Evolutionary conservation across 768 basidiomycete species (phyloP).

Genomic region (Suillus lakei): DNA sequence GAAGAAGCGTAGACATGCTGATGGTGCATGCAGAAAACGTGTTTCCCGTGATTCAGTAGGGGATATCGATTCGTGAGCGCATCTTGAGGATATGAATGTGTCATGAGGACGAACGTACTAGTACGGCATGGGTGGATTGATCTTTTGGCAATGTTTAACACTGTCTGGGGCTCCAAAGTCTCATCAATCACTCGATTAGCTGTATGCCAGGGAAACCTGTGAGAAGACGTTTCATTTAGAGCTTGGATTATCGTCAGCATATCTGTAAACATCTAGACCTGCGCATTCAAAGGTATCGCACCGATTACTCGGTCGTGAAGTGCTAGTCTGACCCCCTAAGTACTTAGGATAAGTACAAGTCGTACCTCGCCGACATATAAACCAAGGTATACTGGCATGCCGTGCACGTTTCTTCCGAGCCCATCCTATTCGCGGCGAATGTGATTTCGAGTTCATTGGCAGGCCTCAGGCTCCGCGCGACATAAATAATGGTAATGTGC

Average conservation of each 20-base stretch:
- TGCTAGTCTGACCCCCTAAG: neutral
- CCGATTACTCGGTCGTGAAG: neutral
- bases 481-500: neutral
- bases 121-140: too few species aligned
- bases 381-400: too few species aligned
- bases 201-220: neutral
- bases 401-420: too few species aligned
- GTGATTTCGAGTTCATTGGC: too few species aligned
- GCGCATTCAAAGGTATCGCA: neutral
- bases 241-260: neutral
- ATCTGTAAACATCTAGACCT: neutral
- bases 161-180: neutral
- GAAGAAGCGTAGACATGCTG: slow-evolving; percentile 29
- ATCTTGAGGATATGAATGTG: neutral
- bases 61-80: neutral
- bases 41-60: slow-evolving; percentile 15
- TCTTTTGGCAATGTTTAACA: neutral
- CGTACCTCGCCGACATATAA: neutral
- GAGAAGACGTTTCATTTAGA: neutral
- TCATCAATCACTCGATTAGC: neutral
- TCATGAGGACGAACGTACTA: neutral
- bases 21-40: slow-evolving; percentile 32
- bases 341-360: neutral
- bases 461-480: too few species aligned
- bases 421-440: neutral